A percentile compares a stretch with the other conserved stretches of the same genome.
Evolutionary conservation across 495 filamentous ascomycete species (phyloP).

Genomic region (Viridothelium virens): DNA sequence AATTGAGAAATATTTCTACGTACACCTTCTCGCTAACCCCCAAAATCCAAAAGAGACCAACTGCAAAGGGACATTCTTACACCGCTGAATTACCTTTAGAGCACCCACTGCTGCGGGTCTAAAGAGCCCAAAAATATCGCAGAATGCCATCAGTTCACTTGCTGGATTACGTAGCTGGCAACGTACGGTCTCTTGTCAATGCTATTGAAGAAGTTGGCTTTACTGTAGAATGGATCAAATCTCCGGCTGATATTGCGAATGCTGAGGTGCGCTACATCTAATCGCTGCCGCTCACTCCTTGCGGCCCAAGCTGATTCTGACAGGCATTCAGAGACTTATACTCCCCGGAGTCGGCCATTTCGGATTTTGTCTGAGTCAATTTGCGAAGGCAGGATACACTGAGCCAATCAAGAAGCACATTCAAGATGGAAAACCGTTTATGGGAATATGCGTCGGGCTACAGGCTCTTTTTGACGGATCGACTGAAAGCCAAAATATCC

Average conservation of each 20-base stretch:
- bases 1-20: no score
- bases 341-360: slow-evolving; percentile 96
- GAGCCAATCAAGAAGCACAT: slow-evolving; percentile 75
- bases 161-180: slow-evolving; percentile 79
- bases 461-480: slow-evolving; percentile 86
- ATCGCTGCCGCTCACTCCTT: slow-evolving; percentile 3
- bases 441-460: slow-evolving; percentile 94
- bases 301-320: slow-evolving; percentile 27
- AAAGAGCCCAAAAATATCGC: neutral
- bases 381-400: slow-evolving; percentile 69
- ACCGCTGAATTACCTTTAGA: no score
- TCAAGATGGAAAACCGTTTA: slow-evolving; percentile 82
- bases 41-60: no score
- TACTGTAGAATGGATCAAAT: slow-evolving; percentile 83
- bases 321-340: slow-evolving; percentile 61
- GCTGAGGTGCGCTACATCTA: slow-evolving; percentile 58
- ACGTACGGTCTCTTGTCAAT: slow-evolving; percentile 90
- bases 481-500: slow-evolving; percentile 59
- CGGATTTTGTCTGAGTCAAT: slow-evolving; percentile 83
- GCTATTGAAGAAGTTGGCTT: slow-evolving; percentile 93
- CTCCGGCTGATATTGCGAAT: slow-evolving; percentile 70
- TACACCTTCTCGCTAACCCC: no score
- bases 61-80: no score
- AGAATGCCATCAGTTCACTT: slow-evolving; percentile 84
- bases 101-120: no score